These are phyloP conservation scores for Akanthomyces muscarius DNA, from an alignment of 2,329 filamentous ascomycete species.

Conservation along the genomic window DNA sequence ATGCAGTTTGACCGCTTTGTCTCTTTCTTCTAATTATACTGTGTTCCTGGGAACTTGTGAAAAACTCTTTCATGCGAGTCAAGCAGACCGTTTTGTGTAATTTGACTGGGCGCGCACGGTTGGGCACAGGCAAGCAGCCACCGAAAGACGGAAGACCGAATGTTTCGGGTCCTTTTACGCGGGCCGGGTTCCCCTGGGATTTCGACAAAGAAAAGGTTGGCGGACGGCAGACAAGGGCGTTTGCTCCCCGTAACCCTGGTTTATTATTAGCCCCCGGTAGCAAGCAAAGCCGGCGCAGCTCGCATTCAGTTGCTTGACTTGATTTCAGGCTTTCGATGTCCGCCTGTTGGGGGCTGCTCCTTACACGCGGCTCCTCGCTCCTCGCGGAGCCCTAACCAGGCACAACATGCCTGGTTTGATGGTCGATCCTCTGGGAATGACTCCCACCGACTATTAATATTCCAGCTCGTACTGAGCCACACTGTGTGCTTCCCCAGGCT, in stretches of 20 bases:
- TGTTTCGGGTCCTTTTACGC: conserved; percentile 6
- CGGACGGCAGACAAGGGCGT: conserved; percentile 7
- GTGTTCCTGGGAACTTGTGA: neutral
- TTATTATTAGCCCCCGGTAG: neutral
- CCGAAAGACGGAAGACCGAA: neutral
- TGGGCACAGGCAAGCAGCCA: conserved; percentile 5
- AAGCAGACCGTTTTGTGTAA: neutral
- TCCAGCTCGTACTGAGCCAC: neutral
- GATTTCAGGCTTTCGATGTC: neutral
- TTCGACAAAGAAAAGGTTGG: neutral
- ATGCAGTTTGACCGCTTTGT: conserved; percentile 9
- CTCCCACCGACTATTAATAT: neutral
- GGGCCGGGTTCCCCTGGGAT: neutral
- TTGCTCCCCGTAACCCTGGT: neutral
- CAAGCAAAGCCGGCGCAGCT: neutral
- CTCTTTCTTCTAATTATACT: neutral
- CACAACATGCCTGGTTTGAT: neutral
- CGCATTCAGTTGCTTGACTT: neutral
- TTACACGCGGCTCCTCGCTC: neutral
- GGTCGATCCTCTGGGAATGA: neutral
- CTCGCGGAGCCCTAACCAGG: neutral
- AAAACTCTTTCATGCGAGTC: neutral
- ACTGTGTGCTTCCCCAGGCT: conserved; percentile 1
- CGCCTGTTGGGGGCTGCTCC: neutral
- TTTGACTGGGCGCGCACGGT: conserved; percentile 3